Conservation (phyloP, 768 basidiomycete species). For the Hygrophorus russula region DNA sequence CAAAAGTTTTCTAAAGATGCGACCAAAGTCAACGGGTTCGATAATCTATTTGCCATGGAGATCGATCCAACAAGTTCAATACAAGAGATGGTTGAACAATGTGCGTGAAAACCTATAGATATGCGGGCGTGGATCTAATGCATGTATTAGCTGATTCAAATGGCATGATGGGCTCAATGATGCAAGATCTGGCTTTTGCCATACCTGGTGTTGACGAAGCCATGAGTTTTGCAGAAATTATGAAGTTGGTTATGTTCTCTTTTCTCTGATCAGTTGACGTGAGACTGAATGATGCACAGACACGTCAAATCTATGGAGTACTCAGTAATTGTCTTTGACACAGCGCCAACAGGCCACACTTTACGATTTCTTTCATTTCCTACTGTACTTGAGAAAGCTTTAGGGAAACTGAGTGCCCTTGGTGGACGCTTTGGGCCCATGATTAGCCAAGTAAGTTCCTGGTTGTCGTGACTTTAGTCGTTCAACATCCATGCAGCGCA, state of each 20-base stretch:
- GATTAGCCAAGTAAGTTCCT: constrained; percentile 61
- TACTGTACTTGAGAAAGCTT: constrained; percentile 91
- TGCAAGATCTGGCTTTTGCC: constrained; percentile 98
- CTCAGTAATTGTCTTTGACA: constrained; percentile 99
- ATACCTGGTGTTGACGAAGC: constrained; percentile 99
- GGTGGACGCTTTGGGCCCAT: constrained; percentile 95
- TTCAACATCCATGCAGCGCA: neutral
- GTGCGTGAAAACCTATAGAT: constrained; percentile 32
- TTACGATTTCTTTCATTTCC: constrained; percentile 99
- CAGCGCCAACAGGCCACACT: constrained; percentile 97
- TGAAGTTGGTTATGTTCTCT: constrained; percentile 62
- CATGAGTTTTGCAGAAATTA: constrained; percentile 99
- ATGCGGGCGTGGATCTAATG: neutral
- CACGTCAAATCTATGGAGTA: constrained; percentile 99
- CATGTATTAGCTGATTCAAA: constrained; percentile 58
- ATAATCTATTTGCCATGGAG: constrained; percentile 97
- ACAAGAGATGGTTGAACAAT: constrained; percentile 98
- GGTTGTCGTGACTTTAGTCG: neutral
- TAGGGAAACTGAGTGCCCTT: constrained; percentile 89
- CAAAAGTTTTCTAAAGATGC: constrained; percentile 99
- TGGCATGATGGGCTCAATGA: constrained; percentile 98
- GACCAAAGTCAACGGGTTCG: constrained; percentile 94
- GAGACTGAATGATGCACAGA: constrained; percentile 27
- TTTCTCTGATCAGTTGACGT: neutral
- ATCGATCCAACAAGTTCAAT: constrained; percentile 97